These are phyloP conservation scores for Marasmius fiardii DNA, from an alignment of 1,284 basidiomycete genomes.

Conservation along the genomic window DNA sequence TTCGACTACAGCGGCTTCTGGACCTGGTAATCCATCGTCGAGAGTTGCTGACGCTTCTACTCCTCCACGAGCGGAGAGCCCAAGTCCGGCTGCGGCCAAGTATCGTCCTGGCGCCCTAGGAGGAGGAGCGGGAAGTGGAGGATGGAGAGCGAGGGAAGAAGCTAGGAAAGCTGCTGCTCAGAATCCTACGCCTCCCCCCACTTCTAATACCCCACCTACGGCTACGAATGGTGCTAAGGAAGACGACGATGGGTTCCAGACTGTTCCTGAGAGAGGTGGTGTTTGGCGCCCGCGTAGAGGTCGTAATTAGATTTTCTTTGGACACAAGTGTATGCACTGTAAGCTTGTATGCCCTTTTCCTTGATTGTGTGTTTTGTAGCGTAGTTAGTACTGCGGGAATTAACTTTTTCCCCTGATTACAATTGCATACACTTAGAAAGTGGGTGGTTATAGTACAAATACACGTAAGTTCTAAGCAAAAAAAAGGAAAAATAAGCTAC, in stretches of 20 bases:
- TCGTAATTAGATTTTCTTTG: conserved; percentile 10
- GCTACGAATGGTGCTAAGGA: conserved; percentile 38
- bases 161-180: conserved; percentile 35
- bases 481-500: no score
- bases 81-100: conserved; percentile 37
- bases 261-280: conserved; percentile 40
- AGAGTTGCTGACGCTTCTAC: conserved; percentile 30
- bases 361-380: no score
- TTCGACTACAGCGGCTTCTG: conserved; percentile 29
- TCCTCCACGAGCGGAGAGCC: conserved; percentile 43
- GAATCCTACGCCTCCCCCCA: conserved; percentile 19
- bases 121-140: conserved; percentile 32
- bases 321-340: no score
- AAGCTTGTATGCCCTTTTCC: no score
- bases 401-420: neutral
- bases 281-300: conserved; percentile 42
- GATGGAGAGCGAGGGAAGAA: conserved; percentile 57
- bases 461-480: conserved; percentile 2
- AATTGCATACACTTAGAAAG: conserved; percentile 5
- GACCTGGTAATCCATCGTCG: conserved; percentile 29
- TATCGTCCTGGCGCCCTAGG: conserved; percentile 42
- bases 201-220: conserved; percentile 31
- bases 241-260: conserved; percentile 73
- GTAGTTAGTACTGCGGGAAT: no score
- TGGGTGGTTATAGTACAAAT: conserved; percentile 1